phyloP scores from a whole-genome alignment of 140 eudicot species.

The Senecio squalidus region DNA sequence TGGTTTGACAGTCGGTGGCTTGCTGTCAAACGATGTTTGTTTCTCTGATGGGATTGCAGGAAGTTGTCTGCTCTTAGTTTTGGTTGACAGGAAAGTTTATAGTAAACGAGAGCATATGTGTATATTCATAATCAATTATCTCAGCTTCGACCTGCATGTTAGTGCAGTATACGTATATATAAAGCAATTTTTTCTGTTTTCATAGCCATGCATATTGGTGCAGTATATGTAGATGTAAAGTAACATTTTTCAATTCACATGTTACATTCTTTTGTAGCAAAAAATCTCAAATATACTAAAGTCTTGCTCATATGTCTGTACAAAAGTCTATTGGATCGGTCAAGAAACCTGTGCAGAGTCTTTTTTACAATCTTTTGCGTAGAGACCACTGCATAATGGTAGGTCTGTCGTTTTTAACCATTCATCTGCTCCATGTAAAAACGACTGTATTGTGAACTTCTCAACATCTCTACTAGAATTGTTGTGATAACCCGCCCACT shows the following conservation, averaged over 20 bases:
- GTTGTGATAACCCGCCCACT: slow-evolving; percentile 60
- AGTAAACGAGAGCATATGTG: neutral
- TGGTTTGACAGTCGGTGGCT: slow-evolving; percentile 8
- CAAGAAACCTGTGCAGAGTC: slow-evolving; percentile 22
- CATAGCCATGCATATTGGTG: slow-evolving; percentile 1
- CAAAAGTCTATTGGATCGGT: neutral
- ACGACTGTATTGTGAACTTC: slow-evolving; percentile 46
- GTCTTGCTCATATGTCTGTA: neutral
- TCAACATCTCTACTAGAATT: slow-evolving; percentile 39
- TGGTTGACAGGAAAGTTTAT: slow-evolving; percentile 14
- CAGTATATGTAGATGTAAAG: slow-evolving; percentile 16
- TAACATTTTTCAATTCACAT: neutral
- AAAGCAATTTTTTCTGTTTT: slow-evolving; percentile 6
- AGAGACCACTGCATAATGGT: slow-evolving; percentile 46
- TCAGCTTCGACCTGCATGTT: slow-evolving; percentile 10
- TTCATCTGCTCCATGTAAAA: slow-evolving; percentile 64
- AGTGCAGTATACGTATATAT: slow-evolving; percentile 12
- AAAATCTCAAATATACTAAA: neutral
- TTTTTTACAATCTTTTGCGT: slow-evolving; percentile 26
- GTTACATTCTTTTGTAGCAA: slow-evolving; percentile 11
- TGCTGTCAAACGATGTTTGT: neutral
- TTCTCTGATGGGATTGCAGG: slow-evolving; percentile 2
- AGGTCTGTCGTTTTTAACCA: slow-evolving; percentile 61
- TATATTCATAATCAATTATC: slow-evolving; percentile 10
- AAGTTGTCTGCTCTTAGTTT: slow-evolving; percentile 15